Percentiles rank a stretch among this genome's conserved stretches.
phyloP scores from a whole-genome alignment of 83 land plant species.

The Isoetes engelmannii region DNA sequence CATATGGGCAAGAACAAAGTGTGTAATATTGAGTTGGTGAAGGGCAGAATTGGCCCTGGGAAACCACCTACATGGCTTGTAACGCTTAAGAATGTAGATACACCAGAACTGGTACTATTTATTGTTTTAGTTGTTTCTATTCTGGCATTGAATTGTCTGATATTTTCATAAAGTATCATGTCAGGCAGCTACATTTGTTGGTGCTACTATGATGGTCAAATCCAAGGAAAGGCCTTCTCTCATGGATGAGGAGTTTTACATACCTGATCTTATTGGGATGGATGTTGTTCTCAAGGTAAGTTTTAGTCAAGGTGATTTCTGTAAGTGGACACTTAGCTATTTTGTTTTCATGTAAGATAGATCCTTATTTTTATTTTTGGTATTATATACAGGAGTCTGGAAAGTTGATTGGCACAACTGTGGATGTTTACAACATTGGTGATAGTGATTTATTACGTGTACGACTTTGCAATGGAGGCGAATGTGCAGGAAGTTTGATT shows the following conservation, averaged over 20 bases:
- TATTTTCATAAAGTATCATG: not conserved
- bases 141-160: not conserved
- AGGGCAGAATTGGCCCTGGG: conserved; percentile 21
- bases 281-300: conserved; percentile 66
- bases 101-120: conserved; percentile 23
- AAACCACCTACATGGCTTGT: conserved; percentile 33
- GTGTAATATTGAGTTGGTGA: conserved; percentile 18
- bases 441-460: conserved; percentile 75
- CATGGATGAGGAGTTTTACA: conserved; percentile 67
- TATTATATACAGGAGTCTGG: conserved; percentile 49
- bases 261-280: conserved; percentile 89
- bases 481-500: conserved; percentile 11
- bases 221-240: conserved; percentile 62
- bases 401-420: conserved; percentile 52
- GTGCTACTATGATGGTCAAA: conserved; percentile 64
- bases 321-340: conserved; percentile 5
- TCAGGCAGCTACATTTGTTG: conserved; percentile 47
- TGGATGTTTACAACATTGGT: conserved; percentile 56
- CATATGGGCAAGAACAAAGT: conserved; percentile 25
- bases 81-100: conserved; percentile 22
- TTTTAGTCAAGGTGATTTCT: not conserved
- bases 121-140: not conserved
- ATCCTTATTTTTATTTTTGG: conserved; percentile 1
- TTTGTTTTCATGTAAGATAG: not conserved
- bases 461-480: conserved; percentile 23